These are phyloP conservation scores for Irineochytrium annulatum DNA, from an alignment of 192 early-diverging fungal genomes.

Conservation along the genomic window DNA sequence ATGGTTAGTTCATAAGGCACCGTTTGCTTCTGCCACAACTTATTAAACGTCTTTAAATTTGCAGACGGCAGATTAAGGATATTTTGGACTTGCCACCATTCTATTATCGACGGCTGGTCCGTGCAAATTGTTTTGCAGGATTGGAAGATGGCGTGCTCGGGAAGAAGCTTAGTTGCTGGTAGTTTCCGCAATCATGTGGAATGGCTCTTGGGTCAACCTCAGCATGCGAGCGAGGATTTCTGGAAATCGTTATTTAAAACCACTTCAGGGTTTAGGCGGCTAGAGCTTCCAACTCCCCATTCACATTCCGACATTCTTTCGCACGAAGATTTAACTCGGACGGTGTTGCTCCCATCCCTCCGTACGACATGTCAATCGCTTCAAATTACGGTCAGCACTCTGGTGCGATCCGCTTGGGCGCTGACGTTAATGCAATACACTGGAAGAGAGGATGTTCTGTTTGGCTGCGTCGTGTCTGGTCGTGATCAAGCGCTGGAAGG, in stretches of 20 bases:
- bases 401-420: too few species aligned
- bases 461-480: too few species aligned
- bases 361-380: too few species aligned
- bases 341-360: too few species aligned
- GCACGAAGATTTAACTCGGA: too few species aligned
- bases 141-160: background rate
- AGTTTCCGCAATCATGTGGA: background rate
- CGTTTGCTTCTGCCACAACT: background rate
- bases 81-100: background rate
- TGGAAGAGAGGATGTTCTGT: too few species aligned
- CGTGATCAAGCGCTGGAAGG: too few species aligned
- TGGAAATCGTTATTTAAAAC: background rate
- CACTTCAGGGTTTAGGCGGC: background rate
- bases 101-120: background rate
- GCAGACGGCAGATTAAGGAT: background rate
- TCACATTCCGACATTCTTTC: too few species aligned
- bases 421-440: too few species aligned
- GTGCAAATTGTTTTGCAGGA: background rate
- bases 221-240: background rate
- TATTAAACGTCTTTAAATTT: background rate
- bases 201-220: background rate
- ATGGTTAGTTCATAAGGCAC: too few species aligned
- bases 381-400: too few species aligned
- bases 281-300: slow-evolving; percentile 1
- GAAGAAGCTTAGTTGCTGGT: background rate